Evolutionary conservation across 306 rosid species (phyloP).

Genomic region (Sindora glabra): DNA sequence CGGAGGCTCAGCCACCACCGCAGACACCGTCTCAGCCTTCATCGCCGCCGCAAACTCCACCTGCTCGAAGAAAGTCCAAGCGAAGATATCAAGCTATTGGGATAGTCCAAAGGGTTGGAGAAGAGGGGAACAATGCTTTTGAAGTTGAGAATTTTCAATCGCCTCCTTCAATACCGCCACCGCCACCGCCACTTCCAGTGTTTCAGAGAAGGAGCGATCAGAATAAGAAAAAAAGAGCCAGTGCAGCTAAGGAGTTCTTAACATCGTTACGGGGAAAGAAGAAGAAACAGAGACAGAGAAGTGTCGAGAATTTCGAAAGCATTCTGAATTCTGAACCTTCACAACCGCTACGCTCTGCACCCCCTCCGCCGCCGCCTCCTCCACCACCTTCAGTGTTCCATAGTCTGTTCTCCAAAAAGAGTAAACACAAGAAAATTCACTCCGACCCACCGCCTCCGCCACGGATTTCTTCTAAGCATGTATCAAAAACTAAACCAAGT

Average conservation of each 20-base stretch:
- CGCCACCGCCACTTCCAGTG: background rate
- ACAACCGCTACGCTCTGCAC: constrained; percentile 13
- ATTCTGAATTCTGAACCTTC: constrained; percentile 24
- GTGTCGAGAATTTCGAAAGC: constrained; percentile 48
- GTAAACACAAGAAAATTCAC: constrained; percentile 30
- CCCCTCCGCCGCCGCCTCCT: constrained; percentile 31
- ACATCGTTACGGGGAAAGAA: constrained; percentile 39
- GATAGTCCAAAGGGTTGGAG: background rate
- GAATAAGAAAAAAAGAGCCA: constrained; percentile 37
- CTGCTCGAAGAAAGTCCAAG: constrained; percentile 20
- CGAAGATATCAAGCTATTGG: constrained; percentile 24
- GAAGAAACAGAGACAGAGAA: constrained; percentile 55
- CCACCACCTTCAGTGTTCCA: constrained; percentile 49
- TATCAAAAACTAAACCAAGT: constrained; percentile 28
- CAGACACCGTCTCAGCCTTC: constrained; percentile 1
- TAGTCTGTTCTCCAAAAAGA: constrained; percentile 43
- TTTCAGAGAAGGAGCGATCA: constrained; percentile 21
- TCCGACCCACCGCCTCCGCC: constrained; percentile 11
- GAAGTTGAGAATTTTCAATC: background rate
- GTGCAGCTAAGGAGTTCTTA: constrained; percentile 51
- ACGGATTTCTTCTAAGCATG: background rate
- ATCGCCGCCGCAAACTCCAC: constrained; percentile 6
- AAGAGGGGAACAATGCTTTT: background rate
- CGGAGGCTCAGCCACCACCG: background rate
- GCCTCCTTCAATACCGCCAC: background rate